Evolutionary conservation across 2,329 filamentous ascomycete genomes (phyloP), one percentile per base, ranked within the genome.

Genomic region (Endoconidiophora polonica): DNA sequence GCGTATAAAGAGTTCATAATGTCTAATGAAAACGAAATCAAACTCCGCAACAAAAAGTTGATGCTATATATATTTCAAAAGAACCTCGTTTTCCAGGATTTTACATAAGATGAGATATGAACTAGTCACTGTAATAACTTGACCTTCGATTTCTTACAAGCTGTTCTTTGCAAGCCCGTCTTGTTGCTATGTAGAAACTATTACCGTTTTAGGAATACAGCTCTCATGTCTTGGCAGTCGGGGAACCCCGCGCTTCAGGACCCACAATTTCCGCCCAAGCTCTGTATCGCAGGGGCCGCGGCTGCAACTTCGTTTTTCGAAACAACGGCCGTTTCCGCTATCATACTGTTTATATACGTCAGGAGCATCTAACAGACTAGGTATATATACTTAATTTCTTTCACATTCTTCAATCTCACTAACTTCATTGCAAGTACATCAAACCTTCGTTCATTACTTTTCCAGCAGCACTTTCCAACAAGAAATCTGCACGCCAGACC

Each of bases 241-340:
- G 50, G 46, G 50, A 52, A 52, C 46, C 50, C 50, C 50, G 50
- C 50, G 50, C 39, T 37, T 43, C 10, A 16, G 5, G 44, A 22
- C 36, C 50, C 50, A 52, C 41, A 20, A 44, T 49, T 51, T 51
- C 38, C 22, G 42, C 42, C 9, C 23, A n/a, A 45, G 24, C 22
- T 29, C 3, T 33, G 12, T 10, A 37, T 33, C 43, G 24, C 24
- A 45, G 43, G 43, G 24, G 26, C 14, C 26, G n/a, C 12, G 20
- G 18, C 12, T 33, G 5, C 29, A 33, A 33, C 29, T 33, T 9
- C 29, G 3, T 12, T 33, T 33, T 12, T 33, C 29, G 29, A 33
- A 33, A 9, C 29, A 33, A 33, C 29, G 29, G 29, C 12, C 9
- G 7, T 12, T 33, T 33, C 29, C 29, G 29, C 12, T 5, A 33